phyloP scores from a whole-genome alignment of 2,329 filamentous ascomycete genomes.

The Stagonosporopsis cucurbitacearum region DNA sequence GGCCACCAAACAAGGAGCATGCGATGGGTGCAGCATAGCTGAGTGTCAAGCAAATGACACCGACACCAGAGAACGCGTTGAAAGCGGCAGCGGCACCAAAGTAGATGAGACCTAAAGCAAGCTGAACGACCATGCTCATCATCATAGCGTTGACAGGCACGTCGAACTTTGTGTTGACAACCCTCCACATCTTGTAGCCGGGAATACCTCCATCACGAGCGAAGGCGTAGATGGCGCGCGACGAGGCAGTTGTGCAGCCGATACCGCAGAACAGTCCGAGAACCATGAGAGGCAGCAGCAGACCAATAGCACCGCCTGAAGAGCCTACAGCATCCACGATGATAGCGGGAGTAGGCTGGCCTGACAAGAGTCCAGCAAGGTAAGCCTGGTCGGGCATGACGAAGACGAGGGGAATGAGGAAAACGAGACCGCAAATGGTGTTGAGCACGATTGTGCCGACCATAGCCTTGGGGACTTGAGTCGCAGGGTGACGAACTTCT shows the following conservation, averaged over 20 bases:
- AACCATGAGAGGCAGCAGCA: conserved; percentile 70
- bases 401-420: conserved; percentile 72
- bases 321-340: conserved; percentile 68
- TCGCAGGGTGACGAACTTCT: conserved; percentile 70
- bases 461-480: conserved; percentile 76
- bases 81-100: conserved; percentile 74
- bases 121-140: conserved; percentile 70
- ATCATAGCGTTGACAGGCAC: conserved; percentile 76
- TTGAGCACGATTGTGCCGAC: conserved; percentile 71
- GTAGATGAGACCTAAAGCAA: conserved; percentile 70
- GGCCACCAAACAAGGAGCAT: conserved; percentile 66
- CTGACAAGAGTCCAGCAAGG: conserved; percentile 61
- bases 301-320: conserved; percentile 65
- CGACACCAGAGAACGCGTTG: conserved; percentile 73
- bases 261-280: conserved; percentile 71
- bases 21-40: conserved; percentile 72
- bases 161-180: conserved; percentile 67
- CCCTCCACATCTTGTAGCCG: conserved; percentile 65
- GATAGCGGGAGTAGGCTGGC: conserved; percentile 70
- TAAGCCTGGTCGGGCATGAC: conserved; percentile 68
- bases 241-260: conserved; percentile 72
- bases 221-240: conserved; percentile 73
- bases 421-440: conserved; percentile 69
- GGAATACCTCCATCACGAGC: conserved; percentile 74
- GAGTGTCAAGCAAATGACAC: conserved; percentile 72